Evolutionary conservation across 495 filamentous ascomycete genomes (phyloP).

Genomic region (Tuber magnatum): DNA sequence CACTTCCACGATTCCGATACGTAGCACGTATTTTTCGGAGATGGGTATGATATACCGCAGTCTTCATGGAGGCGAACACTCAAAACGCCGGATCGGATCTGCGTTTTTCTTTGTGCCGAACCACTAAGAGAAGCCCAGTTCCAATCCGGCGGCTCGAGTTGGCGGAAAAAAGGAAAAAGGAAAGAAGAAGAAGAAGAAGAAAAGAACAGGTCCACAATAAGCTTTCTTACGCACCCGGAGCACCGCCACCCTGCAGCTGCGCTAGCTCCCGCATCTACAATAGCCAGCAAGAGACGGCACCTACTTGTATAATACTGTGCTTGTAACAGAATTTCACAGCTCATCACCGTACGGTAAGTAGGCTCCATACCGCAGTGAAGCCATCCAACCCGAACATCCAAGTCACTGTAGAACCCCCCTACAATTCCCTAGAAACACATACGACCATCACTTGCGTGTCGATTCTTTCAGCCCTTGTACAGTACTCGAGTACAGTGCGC

Average conservation of each 20-base stretch:
- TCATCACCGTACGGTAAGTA: background rate
- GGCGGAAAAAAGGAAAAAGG: background rate
- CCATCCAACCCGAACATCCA: background rate
- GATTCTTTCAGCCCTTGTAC: background rate
- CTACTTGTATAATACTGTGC: too few relatives aligned
- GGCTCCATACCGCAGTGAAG: background rate
- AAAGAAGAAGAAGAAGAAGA: too few relatives aligned
- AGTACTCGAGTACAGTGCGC: background rate
- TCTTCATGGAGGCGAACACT: background rate
- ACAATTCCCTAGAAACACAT: background rate
- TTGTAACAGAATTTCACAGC: background rate
- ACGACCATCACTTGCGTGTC: background rate
- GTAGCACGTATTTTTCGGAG: background rate
- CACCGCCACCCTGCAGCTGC: background rate
- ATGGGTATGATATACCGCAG: background rate
- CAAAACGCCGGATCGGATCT: background rate
- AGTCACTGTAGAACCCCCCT: background rate
- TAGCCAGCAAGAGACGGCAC: background rate
- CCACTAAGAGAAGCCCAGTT: background rate
- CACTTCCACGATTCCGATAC: background rate
- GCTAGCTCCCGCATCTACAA: background rate
- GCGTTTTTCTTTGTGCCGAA: background rate
- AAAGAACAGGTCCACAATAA: background rate
- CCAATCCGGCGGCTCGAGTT: background rate
- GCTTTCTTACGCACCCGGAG: background rate